Conservation (phyloP, 2,329 filamentous ascomycete species). For the Dryadomyces quercivorus region DNA sequence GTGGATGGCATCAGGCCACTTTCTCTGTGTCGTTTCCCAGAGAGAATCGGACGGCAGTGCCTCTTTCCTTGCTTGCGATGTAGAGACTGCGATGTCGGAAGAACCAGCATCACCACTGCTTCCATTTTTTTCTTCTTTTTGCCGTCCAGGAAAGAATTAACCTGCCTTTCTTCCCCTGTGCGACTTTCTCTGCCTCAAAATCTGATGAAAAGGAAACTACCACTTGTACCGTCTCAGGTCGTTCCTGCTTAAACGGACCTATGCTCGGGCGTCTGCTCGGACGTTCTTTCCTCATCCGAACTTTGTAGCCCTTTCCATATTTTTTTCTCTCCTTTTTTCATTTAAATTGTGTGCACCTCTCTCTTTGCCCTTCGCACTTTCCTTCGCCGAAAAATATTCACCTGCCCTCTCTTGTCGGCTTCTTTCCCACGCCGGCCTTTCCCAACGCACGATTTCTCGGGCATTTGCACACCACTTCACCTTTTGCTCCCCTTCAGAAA, state of each 20-base stretch:
- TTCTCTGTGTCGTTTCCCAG: too few relatives aligned
- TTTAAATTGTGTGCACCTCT: neutral
- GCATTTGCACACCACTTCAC: neutral
- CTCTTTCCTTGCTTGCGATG: too few relatives aligned
- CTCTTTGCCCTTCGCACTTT: neutral
- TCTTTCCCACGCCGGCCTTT: neutral
- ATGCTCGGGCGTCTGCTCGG: neutral
- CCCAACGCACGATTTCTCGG: neutral
- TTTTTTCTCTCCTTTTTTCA: neutral
- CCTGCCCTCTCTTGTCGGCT: neutral
- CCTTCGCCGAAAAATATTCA: neutral
- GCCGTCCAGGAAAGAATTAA: neutral
- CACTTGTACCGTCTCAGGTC: neutral
- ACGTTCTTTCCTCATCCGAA: neutral
- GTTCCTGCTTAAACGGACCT: neutral
- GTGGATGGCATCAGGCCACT: too few relatives aligned
- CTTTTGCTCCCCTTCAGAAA: neutral
- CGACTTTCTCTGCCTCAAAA: neutral
- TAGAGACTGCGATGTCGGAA: too few relatives aligned
- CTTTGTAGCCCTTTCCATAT: neutral
- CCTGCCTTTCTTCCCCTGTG: neutral
- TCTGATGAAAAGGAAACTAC: neutral
- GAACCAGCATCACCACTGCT: too few relatives aligned
- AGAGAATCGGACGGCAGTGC: too few relatives aligned
- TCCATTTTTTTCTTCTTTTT: too few relatives aligned